phyloP scores from a whole-genome alignment of 2,329 filamentous ascomycete genomes.

The Colletotrichum godetiae region DNA sequence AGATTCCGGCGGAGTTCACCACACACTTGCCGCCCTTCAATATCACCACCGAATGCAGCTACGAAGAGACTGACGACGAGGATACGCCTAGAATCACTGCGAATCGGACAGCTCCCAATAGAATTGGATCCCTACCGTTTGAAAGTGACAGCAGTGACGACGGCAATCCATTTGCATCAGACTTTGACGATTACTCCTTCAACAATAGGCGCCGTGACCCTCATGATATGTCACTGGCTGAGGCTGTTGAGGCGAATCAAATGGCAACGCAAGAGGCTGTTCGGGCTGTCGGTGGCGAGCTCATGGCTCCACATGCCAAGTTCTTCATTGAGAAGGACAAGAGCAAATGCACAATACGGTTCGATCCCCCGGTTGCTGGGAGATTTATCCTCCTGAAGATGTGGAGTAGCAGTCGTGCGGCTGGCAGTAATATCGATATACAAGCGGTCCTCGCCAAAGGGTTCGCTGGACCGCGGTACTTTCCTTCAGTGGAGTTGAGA shows the following conservation, averaged over 20 bases:
- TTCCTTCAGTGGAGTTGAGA: conserved; percentile 74
- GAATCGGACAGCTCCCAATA: conserved; percentile 58
- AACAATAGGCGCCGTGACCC: conserved; percentile 40
- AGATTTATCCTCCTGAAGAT: conserved; percentile 90
- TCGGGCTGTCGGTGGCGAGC: conserved; percentile 66
- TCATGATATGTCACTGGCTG: conserved; percentile 47
- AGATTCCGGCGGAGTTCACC: conserved; percentile 68
- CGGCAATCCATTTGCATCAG: conserved; percentile 40
- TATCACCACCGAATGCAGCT: conserved; percentile 70
- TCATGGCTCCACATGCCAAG: conserved; percentile 79
- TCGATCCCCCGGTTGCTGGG: conserved; percentile 84
- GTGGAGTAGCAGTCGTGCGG: conserved; percentile 80
- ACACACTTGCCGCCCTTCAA: conserved; percentile 60
- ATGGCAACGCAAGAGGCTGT: conserved; percentile 67
- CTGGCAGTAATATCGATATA: conserved; percentile 83
- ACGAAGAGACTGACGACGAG: conserved; percentile 63
- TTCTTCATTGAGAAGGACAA: conserved; percentile 88
- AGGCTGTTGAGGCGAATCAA: conserved; percentile 60
- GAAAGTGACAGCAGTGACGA: conserved; percentile 60
- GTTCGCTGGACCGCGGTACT: conserved; percentile 87
- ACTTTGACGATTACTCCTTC: conserved; percentile 43
- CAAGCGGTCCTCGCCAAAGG: conserved; percentile 87
- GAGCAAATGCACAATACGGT: conserved; percentile 87
- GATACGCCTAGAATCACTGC: conserved; percentile 33
- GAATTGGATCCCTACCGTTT: conserved; percentile 66